Percentiles rank a stretch among this genome's conserved stretches.
Evolutionary conservation across 2,329 filamentous ascomycete genomes (phyloP).

Genomic region (Nothopassalora personata): DNA sequence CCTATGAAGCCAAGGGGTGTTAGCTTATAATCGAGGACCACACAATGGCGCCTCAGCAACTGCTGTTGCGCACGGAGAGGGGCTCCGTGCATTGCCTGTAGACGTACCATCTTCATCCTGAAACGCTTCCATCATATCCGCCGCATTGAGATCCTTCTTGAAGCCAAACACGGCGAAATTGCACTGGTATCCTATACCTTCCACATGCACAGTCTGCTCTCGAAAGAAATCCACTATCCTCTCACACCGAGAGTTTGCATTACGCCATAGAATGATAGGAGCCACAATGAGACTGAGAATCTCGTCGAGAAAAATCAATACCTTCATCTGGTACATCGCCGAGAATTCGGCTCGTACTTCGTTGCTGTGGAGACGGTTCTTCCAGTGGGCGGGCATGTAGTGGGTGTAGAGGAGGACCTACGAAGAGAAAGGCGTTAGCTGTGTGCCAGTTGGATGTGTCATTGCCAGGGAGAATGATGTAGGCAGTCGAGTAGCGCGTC

Average conservation of each 20-base stretch:
- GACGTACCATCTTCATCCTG: slow-evolving; percentile 31
- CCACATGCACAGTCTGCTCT: slow-evolving; percentile 94
- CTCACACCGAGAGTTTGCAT: slow-evolving; percentile 80
- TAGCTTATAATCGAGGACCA: no score
- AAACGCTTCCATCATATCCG: slow-evolving; percentile 33
- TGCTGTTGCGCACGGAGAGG: no score
- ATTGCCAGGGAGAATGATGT: no score
- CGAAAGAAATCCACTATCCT: slow-evolving; percentile 96
- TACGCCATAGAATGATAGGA: slow-evolving; percentile 80
- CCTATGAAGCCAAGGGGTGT: neutral
- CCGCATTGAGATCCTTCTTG: slow-evolving; percentile 64
- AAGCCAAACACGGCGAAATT: slow-evolving; percentile 98
- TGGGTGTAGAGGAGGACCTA: slow-evolving; percentile 83
- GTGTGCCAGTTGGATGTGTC: no score
- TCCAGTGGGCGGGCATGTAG: slow-evolving; percentile 86
- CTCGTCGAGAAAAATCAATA: slow-evolving; percentile 88
- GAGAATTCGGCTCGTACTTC: slow-evolving; percentile 90
- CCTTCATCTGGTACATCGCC: slow-evolving; percentile 82
- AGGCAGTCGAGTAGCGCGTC: no score
- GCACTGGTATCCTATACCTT: slow-evolving; percentile 91
- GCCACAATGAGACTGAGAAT: slow-evolving; percentile 88
- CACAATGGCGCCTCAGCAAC: no score
- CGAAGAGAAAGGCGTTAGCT: no score
- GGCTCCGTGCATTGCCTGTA: no score
- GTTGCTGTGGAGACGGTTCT: slow-evolving; percentile 81